phyloP scores from a whole-genome alignment of 257 asterid species.

The Handroanthus guayacan region DNA sequence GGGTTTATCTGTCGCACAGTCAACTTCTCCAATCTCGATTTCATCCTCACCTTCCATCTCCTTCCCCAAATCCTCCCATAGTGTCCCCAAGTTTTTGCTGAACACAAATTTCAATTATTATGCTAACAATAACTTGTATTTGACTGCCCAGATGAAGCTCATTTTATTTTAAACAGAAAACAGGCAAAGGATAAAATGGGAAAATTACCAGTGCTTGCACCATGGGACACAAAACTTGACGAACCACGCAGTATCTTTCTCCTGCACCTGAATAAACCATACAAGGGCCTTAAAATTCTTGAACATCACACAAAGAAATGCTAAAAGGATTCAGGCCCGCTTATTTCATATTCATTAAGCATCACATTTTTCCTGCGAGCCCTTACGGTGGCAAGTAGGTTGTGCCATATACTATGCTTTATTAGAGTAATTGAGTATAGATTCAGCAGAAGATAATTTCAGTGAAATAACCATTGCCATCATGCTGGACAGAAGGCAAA shows the following conservation, averaged over 20 bases:
- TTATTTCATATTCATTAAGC: conserved; percentile 1
- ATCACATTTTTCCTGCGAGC: conserved; percentile 10
- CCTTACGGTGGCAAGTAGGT: background rate
- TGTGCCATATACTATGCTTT: background rate
- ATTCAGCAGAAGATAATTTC: background rate
- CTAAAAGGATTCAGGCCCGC: background rate
- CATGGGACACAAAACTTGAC: conserved; percentile 97
- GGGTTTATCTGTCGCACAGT: conserved; percentile 76
- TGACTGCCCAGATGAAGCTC: conserved; percentile 10
- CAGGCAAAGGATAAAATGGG: background rate
- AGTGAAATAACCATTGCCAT: background rate
- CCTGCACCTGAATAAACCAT: conserved; percentile 72
- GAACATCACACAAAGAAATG: background rate
- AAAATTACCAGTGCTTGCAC: conserved; percentile 97
- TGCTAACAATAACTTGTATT: conserved; percentile 24
- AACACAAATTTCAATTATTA: conserved; percentile 35
- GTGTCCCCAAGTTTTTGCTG: conserved; percentile 90
- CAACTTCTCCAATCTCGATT: conserved; percentile 95
- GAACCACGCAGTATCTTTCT: conserved; percentile 97
- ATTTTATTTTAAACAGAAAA: conserved; percentile 19
- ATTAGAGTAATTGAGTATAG: background rate
- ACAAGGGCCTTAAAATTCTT: conserved; percentile 6
- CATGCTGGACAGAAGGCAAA: background rate
- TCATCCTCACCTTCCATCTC: conserved; percentile 97
- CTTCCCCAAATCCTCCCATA: conserved; percentile 97